Conservation (phyloP, 495 filamentous ascomycete genomes). For the Penicillium diatomitis region DNA sequence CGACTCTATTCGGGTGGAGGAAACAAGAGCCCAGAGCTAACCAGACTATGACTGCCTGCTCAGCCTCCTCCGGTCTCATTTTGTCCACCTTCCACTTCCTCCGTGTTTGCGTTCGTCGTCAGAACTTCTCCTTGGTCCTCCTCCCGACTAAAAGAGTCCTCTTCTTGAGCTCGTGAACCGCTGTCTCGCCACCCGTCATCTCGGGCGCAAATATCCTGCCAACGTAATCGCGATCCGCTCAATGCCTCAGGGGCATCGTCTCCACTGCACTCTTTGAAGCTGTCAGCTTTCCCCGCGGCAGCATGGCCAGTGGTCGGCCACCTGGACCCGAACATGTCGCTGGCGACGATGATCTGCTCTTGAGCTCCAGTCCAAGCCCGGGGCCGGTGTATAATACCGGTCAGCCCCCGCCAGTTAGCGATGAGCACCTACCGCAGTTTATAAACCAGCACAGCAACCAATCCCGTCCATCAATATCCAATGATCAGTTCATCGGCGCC, state of each 20-base stretch:
- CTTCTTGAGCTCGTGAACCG: too few relatives aligned
- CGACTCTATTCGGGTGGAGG: too few relatives aligned
- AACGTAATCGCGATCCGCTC: constrained; percentile 14
- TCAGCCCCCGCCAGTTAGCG: constrained; percentile 60
- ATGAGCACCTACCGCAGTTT: constrained; percentile 63
- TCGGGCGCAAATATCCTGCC: constrained; percentile 1
- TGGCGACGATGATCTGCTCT: constrained; percentile 63
- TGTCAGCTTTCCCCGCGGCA: constrained; percentile 33
- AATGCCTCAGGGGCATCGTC: constrained; percentile 38
- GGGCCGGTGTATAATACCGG: constrained; percentile 64
- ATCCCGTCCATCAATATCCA: constrained; percentile 77
- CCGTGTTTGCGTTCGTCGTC: background rate
- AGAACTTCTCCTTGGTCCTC: background rate
- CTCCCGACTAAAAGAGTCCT: too few relatives aligned
- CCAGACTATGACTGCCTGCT: constrained; percentile 18
- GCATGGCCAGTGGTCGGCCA: constrained; percentile 56
- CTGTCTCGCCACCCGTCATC: too few relatives aligned
- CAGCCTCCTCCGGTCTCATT: constrained; percentile 16
- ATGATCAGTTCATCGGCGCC: constrained; percentile 87
- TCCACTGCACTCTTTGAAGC: constrained; percentile 22
- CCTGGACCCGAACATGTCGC: constrained; percentile 48
- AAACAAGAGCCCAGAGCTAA: constrained; percentile 5
- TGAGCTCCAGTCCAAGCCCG: constrained; percentile 56
- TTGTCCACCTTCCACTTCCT: constrained; percentile 6
- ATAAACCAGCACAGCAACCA: constrained; percentile 47